Evolutionary conservation across 352 stramenopile genomes (phyloP).

Genomic region (Pythium dissotocum): DNA sequence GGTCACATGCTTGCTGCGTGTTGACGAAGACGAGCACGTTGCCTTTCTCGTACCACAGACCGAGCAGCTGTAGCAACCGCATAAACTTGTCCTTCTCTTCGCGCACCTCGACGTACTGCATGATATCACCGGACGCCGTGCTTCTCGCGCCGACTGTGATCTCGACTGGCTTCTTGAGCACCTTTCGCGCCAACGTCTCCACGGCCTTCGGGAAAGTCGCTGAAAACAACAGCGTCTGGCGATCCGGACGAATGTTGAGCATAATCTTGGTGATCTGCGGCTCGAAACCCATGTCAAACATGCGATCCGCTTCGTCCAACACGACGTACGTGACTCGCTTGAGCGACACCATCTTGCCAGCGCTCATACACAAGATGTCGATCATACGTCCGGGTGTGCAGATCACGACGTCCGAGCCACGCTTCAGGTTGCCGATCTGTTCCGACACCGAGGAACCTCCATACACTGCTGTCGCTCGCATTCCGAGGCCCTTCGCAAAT

Average conservation of each 20-base stretch:
- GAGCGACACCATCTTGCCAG: conserved; percentile 92
- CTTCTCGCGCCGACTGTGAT: conserved; percentile 96
- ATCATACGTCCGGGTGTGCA: conserved; percentile 99
- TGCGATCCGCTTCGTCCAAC: conserved; percentile 86
- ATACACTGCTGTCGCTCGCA: conserved; percentile 96
- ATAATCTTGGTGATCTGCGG: conserved; percentile 90
- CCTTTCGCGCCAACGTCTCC: conserved; percentile 87
- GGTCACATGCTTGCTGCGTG: conserved; percentile 97
- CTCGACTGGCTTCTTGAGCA: conserved; percentile 95
- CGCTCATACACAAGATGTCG: conserved; percentile 99
- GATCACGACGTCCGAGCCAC: conserved; percentile 97
- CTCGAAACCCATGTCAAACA: conserved; percentile 91
- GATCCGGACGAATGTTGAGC: conserved; percentile 90
- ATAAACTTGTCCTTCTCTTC: conserved; percentile 99
- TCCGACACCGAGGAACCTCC: conserved; percentile 93
- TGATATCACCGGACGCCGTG: conserved; percentile 96
- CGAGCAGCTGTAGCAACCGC: conserved; percentile 95
- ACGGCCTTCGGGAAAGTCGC: conserved; percentile 97
- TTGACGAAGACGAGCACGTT: conserved; percentile 99
- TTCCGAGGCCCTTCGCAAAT: conserved; percentile 92
- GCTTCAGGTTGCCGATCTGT: conserved; percentile 99
- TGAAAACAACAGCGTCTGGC: conserved; percentile 96
- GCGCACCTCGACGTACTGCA: conserved; percentile 98
- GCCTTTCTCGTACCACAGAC: conserved; percentile 96
- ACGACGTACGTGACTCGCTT: conserved; percentile 41